Conservation (phyloP, 768 basidiomycete genomes). For the Suillus fuscotomentosus region DNA sequence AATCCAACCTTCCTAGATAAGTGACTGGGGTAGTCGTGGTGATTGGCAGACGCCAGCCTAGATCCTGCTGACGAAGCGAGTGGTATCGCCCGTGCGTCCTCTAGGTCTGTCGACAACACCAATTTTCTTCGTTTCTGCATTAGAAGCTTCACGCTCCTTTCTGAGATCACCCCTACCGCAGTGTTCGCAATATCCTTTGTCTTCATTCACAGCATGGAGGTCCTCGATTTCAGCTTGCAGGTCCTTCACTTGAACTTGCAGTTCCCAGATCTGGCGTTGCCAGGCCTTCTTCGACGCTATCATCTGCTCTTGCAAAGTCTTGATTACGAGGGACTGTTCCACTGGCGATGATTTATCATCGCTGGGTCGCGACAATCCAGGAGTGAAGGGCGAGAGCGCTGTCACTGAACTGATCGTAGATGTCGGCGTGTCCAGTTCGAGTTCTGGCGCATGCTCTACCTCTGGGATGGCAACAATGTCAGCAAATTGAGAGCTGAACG, state of each 20-base stretch:
- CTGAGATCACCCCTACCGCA: slow-evolving; percentile 54
- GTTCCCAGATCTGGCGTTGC: slow-evolving; percentile 73
- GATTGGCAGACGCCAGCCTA: slow-evolving; percentile 10
- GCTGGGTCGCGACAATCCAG: slow-evolving; percentile 33
- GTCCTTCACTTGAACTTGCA: slow-evolving; percentile 71
- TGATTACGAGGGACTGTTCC: slow-evolving; percentile 46
- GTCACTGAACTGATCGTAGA: slow-evolving; percentile 41
- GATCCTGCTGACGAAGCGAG: slow-evolving; percentile 56
- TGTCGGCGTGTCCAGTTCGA: slow-evolving; percentile 50
- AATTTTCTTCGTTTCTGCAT: slow-evolving; percentile 22
- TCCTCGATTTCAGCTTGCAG: slow-evolving; percentile 68
- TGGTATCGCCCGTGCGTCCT: slow-evolving; percentile 61
- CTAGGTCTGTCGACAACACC: slow-evolving; percentile 63
- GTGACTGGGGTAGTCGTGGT: slow-evolving; percentile 2
- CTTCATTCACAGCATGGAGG: slow-evolving; percentile 39
- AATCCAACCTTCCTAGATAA: slow-evolving; percentile 17
- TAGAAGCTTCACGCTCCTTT: slow-evolving; percentile 11
- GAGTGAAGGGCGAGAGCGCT: slow-evolving; percentile 48
- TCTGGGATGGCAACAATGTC: slow-evolving; percentile 34
- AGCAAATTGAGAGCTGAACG: slow-evolving; percentile 71
- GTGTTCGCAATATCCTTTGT: slow-evolving; percentile 49
- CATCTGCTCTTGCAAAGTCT: slow-evolving; percentile 62
- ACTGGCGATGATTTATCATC: slow-evolving; percentile 33
- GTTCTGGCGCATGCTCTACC: slow-evolving; percentile 32
- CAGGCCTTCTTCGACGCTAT: slow-evolving; percentile 56